A percentile compares a stretch with the other conserved stretches of the same genome.
Conservation (phyloP, 176 grass and related monocot species). For the Triticum turgidum region DNA sequence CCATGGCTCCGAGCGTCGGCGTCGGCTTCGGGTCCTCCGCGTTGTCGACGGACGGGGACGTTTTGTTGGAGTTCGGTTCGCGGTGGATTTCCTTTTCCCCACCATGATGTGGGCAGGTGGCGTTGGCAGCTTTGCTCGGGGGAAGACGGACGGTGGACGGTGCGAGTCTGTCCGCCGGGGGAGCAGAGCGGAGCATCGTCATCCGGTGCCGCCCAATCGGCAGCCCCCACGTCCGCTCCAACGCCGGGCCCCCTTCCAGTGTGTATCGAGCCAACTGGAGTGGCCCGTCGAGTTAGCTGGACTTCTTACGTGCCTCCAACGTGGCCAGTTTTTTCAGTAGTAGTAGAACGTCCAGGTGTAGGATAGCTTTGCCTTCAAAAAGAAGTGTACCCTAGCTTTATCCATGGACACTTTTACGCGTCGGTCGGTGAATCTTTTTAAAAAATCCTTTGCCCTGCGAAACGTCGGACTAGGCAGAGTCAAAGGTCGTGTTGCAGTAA, state of each 20-base stretch:
- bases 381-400: no score
- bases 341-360: no score
- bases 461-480: no score
- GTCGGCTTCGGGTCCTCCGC: background rate
- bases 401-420: no score
- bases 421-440: no score
- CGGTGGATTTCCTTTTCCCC: background rate
- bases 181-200: background rate
- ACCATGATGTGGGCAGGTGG: conserved; percentile 3
- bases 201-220: conserved; percentile 25
- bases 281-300: background rate
- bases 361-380: no score
- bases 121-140: background rate
- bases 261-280: background rate
- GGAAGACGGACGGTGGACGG: background rate
- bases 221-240: background rate
- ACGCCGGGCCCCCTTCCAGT: background rate
- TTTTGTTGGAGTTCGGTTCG: background rate
- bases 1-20: conserved; percentile 19
- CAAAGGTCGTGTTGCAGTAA: no score
- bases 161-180: background rate
- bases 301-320: no score
- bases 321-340: no score
- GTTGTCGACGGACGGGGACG: background rate
- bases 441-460: no score